Percentiles rank a stretch among this genome's conserved stretches.
Conservation (phyloP, 495 filamentous ascomycete species). For the Xylaria intraflava region DNA sequence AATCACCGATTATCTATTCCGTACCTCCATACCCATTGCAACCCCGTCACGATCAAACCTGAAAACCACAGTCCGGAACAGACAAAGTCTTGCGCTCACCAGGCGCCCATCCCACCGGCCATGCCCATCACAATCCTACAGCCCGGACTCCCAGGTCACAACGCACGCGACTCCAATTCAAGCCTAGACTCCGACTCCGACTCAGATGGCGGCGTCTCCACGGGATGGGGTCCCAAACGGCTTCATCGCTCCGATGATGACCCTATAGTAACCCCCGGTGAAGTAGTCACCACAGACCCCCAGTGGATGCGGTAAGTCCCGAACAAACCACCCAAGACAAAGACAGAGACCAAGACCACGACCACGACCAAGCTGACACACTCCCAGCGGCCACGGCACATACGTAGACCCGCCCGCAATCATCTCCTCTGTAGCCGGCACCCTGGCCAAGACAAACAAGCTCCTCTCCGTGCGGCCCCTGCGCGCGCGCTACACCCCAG, state of each 20-base stretch:
- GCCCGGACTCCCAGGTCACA: constrained; percentile 12
- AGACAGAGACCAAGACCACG: not conserved
- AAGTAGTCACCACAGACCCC: constrained; percentile 78
- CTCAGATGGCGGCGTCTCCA: constrained; percentile 54
- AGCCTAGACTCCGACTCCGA: constrained; percentile 16
- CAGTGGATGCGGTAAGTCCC: constrained; percentile 85
- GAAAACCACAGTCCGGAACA: too few relatives aligned
- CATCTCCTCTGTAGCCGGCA: constrained; percentile 79
- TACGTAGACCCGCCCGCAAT: constrained; percentile 62
- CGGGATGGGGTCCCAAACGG: constrained; percentile 29
- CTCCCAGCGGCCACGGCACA: constrained; percentile 70
- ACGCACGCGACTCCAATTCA: constrained; percentile 4
- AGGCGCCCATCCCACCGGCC: not conserved
- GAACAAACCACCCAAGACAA: not conserved
- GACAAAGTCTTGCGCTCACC: too few relatives aligned
- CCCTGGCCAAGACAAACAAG: constrained; percentile 87
- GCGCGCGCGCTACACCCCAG: constrained; percentile 87
- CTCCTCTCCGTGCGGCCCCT: constrained; percentile 83
- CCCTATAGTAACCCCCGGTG: constrained; percentile 78
- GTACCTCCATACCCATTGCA: too few relatives aligned
- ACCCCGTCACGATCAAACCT: too few relatives aligned
- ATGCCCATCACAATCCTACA: constrained; percentile 30
- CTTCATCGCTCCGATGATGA: constrained; percentile 24
- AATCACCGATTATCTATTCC: too few relatives aligned
- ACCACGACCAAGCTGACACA: constrained; percentile 4